Base-by-base conservation (phyloP, 1,139 yeast species). In the Scheffersomyces cryptocercus region DNA sequence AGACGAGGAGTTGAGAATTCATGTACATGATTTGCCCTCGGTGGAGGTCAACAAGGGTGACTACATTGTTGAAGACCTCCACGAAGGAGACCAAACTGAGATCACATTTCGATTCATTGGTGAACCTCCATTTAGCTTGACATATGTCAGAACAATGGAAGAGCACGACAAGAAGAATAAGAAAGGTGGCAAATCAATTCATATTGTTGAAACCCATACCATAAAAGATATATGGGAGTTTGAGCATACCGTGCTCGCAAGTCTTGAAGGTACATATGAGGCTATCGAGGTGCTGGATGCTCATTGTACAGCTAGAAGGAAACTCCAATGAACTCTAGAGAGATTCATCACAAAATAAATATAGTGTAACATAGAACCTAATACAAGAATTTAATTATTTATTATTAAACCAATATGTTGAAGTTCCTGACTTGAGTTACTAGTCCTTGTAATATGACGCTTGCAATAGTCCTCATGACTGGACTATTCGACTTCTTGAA, bases 201-300 rank as follows among this genome's bases (percentile, higher is more conserved):
- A 76, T 46, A 80, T 86, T 14, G 83, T 88, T 26, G 98, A 91
- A 57, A 84, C 88, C 1, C 85, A 86, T 50, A 82, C 87, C 3
- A 82, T 91, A 29, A 73, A 81, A 7, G 84, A 85, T 51, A 88
- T 91, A 30, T 71, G 80, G 67, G 84, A 79, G 3, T 67, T 81
- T 56, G 88, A 84, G 54, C 82, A 88, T 59, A 75, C 82, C 39
- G 84, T 88, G 4, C 70, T 77, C 57, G 93, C 96, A 1, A 87
- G 89, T 53, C 71, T 88, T 53, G 97, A 91, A 61, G 99, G 99
- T 37, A 86, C 90, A 3, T 93, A 95, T 59, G 97, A 91, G 62
- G 97, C 97, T 7, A 79, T 88, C 35, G 90, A 87, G 56, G 81
- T 93, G 10, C 80, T 81, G 44, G 99, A 93, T 67, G 85, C 85